A percentile compares a stretch with the other conserved stretches of the same genome.
phyloP scores from a whole-genome alignment of 192 early-diverging fungal genomes.

The Funneliformis mosseae region DNA sequence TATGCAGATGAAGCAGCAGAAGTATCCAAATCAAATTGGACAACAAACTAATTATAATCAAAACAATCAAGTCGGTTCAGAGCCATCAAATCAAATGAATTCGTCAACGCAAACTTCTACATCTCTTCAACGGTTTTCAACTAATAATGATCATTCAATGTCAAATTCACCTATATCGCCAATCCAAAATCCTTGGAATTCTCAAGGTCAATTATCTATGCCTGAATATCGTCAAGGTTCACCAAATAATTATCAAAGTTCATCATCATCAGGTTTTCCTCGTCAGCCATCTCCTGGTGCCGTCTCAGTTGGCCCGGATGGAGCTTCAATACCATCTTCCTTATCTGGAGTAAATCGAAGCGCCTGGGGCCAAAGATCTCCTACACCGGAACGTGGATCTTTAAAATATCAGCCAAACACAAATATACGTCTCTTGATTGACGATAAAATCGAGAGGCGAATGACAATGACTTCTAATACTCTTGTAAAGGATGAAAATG shows the following conservation, averaged over 20 bases:
- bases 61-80: not conserved
- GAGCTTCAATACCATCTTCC: slow-evolving; percentile 6
- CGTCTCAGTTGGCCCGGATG: slow-evolving; percentile 15
- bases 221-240: not conserved
- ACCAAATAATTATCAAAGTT: not conserved
- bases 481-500: slow-evolving; percentile 14
- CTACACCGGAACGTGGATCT: slow-evolving; percentile 4
- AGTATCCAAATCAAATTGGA: too few species aligned
- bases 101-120: not conserved
- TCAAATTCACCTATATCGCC: not conserved
- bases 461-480: slow-evolving; percentile 23
- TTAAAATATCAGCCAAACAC: not conserved
- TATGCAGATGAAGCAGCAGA: not conserved
- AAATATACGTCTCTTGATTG: slow-evolving; percentile 17
- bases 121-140: not conserved
- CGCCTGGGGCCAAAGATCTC: not conserved
- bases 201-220: not conserved
- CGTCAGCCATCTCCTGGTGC: not conserved
- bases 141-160: not conserved
- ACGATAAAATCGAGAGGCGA: slow-evolving; percentile 26
- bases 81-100: not conserved
- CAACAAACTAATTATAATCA: not conserved
- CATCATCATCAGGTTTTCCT: not conserved
- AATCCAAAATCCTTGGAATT: not conserved
- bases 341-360: slow-evolving; percentile 10